Base-by-base conservation (phyloP, 495 filamentous ascomycete species). In the Penicillium waksmanii region DNA sequence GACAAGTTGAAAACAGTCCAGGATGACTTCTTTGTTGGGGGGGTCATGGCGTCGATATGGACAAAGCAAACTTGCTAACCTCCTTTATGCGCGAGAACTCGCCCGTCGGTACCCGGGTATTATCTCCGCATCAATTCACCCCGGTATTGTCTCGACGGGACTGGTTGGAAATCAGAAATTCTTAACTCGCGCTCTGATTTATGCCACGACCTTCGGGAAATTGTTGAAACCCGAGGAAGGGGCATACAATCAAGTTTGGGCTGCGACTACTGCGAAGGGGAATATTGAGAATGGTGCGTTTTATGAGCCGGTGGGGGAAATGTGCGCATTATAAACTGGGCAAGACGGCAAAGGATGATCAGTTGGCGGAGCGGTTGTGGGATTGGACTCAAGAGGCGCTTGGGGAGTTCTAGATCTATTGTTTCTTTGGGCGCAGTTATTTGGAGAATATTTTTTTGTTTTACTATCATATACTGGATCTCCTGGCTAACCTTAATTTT, bases 61-160 rank as follows among this genome's bases (percentile, higher is more conserved):
- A 0, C 81, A 89, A 54, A 80, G 78, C 62, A 92, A 93, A 72
- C 78, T 92, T 2, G 85, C 87, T 3, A 91, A 90, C 66, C 67
- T 90, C 9, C 68, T 91, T 0, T 87, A 81, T 55, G 78, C 83
- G 10, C 70, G 72, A 7, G 79, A 87, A 57, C 71, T 92, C 11
- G 79, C 83, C 2, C 61, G 57, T 31, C 75, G 76, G 2, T 80
- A 87, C 63, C 81, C 82, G 0, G 49, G 27, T 19, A 73, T 82
- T 31, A 76, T 66, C 0, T 50, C 71, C 5, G 73, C 76, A 6
- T 62, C 77, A 0, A 50, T 84, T 5, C 80, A 84, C 50, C 81
- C 82, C 0, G 82, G 81, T 5, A 62, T 78, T 3, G 67, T 74
- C 25, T 11, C 21, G 2, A 73, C 67, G 2, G 73, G 74, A 4